Percentiles rank a stretch among this genome's conserved stretches.
Conservation (phyloP, 2,329 filamentous ascomycete genomes). For the Alternaria sp. region DNA sequence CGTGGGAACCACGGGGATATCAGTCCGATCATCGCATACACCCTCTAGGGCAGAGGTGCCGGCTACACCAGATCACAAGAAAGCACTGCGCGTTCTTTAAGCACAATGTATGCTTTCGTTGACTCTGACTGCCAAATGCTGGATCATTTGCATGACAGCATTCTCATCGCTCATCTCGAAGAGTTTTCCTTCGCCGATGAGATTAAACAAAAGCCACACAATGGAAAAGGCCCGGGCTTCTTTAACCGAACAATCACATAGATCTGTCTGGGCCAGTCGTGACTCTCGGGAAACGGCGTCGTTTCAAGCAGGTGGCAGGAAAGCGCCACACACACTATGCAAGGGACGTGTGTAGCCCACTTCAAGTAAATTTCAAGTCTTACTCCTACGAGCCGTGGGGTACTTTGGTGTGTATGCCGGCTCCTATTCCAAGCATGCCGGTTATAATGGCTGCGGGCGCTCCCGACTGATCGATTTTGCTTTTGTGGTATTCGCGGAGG, state of each 20-base stretch:
- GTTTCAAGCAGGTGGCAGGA: constrained; percentile 17
- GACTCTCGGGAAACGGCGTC: constrained; percentile 10
- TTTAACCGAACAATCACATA: not conserved
- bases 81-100: not conserved
- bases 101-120: not conserved
- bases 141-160: not conserved
- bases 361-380: constrained; percentile 13
- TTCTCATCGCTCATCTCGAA: not conserved
- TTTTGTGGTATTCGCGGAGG: constrained; percentile 9
- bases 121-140: not conserved
- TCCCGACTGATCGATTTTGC: constrained; percentile 13
- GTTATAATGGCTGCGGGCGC: constrained; percentile 17
- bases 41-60: not conserved
- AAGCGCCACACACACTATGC: constrained; percentile 12
- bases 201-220: not conserved
- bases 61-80: not conserved
- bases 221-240: not conserved
- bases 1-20: constrained; percentile 1
- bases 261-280: not conserved
- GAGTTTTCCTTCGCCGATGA: not conserved
- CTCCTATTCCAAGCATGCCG: constrained; percentile 6
- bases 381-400: constrained; percentile 9
- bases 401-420: constrained; percentile 13
- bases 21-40: not conserved
- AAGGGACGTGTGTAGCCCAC: constrained; percentile 14